Conservation (phyloP, 1,139 yeast species). For the Kodamaea derodonti region DNA sequence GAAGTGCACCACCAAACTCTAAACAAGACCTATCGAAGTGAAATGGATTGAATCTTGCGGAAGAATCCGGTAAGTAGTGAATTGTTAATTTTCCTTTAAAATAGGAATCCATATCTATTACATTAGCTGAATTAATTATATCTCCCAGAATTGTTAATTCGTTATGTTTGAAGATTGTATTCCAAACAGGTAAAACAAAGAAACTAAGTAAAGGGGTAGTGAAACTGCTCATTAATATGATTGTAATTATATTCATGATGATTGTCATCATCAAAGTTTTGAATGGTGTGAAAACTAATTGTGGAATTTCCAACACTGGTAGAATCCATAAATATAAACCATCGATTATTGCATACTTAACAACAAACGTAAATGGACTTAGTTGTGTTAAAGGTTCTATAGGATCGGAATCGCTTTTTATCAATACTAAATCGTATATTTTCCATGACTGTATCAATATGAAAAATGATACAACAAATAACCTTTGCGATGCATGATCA, state of each 20-base stretch:
- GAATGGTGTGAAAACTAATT: slow-evolving; percentile 57
- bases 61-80: slow-evolving; percentile 86
- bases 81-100: slow-evolving; percentile 84
- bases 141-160: slow-evolving; percentile 73
- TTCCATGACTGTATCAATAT: slow-evolving; percentile 77
- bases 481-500: slow-evolving; percentile 81
- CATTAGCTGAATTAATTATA: slow-evolving; percentile 34
- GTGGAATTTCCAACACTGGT: slow-evolving; percentile 74
- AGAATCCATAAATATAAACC: slow-evolving; percentile 63
- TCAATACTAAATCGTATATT: slow-evolving; percentile 59
- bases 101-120: slow-evolving; percentile 64
- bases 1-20: slow-evolving; percentile 25
- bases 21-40: slow-evolving; percentile 58
- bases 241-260: slow-evolving; percentile 32
- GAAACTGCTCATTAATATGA: slow-evolving; percentile 39
- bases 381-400: slow-evolving; percentile 22
- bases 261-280: slow-evolving; percentile 44
- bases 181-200: slow-evolving; percentile 43
- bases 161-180: slow-evolving; percentile 40
- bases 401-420: slow-evolving; percentile 29
- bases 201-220: slow-evolving; percentile 34
- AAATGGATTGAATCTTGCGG: slow-evolving; percentile 79
- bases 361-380: slow-evolving; percentile 53
- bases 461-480: slow-evolving; percentile 62
- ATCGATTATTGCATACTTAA: slow-evolving; percentile 73